Conservation (phyloP, 495 filamentous ascomycete species). For the Penicillium chermesinum region DNA sequence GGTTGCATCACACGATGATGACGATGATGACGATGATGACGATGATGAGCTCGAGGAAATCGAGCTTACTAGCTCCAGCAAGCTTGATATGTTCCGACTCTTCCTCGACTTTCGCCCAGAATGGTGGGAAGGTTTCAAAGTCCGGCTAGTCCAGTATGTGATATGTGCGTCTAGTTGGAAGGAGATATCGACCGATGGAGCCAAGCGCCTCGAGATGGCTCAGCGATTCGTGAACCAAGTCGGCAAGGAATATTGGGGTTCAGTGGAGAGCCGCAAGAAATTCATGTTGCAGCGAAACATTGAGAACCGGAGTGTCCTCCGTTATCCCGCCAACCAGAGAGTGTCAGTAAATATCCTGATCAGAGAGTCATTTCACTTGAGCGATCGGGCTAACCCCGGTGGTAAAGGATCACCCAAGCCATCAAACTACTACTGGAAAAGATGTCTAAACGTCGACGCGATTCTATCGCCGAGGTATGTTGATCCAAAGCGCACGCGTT, state of each 20-base stretch:
- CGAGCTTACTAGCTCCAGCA: not conserved
- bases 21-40: not conserved
- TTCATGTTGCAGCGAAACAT: not conserved
- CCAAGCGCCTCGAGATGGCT: not conserved
- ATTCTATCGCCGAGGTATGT: not conserved
- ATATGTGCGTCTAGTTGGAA: not conserved
- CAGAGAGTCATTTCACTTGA: too few relatives aligned
- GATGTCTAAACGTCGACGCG: not conserved
- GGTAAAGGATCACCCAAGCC: not conserved
- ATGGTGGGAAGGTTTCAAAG: conserved; percentile 9
- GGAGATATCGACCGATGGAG: not conserved
- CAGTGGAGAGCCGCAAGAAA: not conserved
- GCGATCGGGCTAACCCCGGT: not conserved
- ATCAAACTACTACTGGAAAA: not conserved
- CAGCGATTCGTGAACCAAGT: not conserved
- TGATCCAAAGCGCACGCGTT: not conserved
- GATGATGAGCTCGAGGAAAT: too few relatives aligned
- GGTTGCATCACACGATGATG: not conserved
- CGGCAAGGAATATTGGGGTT: conserved; percentile 1
- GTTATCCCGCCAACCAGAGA: not conserved
- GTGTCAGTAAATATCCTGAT: too few relatives aligned
- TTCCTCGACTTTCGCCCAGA: conserved; percentile 18
- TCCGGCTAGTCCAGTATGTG: conserved; percentile 4
- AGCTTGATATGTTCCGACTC: conserved; percentile 10
- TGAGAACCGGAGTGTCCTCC: not conserved